Evolutionary conservation across 2,329 filamentous ascomycete genomes (phyloP).

Genomic region (Fusarium subtropicale): DNA sequence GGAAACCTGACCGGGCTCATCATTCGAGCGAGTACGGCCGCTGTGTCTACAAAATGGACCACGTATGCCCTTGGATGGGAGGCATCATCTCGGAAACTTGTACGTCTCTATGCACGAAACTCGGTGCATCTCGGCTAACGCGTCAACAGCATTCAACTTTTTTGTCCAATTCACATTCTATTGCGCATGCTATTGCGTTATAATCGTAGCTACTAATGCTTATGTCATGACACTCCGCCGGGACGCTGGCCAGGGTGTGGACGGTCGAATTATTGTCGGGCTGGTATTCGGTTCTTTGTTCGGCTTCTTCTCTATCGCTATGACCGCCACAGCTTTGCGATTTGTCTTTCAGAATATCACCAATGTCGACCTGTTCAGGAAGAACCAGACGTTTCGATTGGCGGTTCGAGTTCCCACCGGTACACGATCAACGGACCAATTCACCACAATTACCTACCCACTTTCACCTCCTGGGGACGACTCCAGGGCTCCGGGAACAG

Average conservation of each 20-base stretch:
- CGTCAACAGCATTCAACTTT: conserved; percentile 79
- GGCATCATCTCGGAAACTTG: conserved; percentile 87
- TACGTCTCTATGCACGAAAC: conserved; percentile 51
- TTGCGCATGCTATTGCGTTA: conserved; percentile 73
- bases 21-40: conserved; percentile 85
- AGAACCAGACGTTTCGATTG: conserved; percentile 73
- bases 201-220: conserved; percentile 72
- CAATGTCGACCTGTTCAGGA: conserved; percentile 82
- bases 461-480: conserved; percentile 50
- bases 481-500: conserved; percentile 13
- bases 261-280: conserved; percentile 73
- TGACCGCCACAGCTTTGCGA: conserved; percentile 78
- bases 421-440: conserved; percentile 57
- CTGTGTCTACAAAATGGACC: conserved; percentile 92
- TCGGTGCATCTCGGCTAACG: conserved; percentile 8
- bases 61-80: conserved; percentile 97
- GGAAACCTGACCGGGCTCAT: conserved; percentile 89
- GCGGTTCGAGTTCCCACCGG: conserved; percentile 75
- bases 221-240: conserved; percentile 70
- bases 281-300: conserved; percentile 79
- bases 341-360: conserved; percentile 81
- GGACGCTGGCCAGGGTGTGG: conserved; percentile 54
- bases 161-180: conserved; percentile 90
- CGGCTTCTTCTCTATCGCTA: conserved; percentile 80
- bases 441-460: conserved; percentile 69